Percentiles rank a stretch among this genome's conserved stretches.
phyloP scores from a whole-genome alignment of 2,329 filamentous ascomycete species.

The Scytalidium lignicola region DNA sequence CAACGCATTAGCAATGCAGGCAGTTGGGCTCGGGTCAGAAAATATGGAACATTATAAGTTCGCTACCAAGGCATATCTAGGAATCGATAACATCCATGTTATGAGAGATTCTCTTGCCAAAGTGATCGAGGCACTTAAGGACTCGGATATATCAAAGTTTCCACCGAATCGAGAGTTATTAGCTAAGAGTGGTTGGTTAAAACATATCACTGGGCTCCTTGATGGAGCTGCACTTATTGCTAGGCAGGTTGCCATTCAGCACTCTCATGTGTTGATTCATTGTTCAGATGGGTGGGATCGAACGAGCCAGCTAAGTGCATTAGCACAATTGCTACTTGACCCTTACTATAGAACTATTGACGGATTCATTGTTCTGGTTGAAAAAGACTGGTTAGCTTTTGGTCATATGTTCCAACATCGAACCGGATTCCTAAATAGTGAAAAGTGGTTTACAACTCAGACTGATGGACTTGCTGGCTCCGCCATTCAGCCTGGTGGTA shows the following conservation, averaged over 20 bases:
- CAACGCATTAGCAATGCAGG: constrained; percentile 92
- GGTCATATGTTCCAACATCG: constrained; percentile 96
- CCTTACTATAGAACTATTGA: constrained; percentile 93
- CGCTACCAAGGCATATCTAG: constrained; percentile 84
- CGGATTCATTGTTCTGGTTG: constrained; percentile 88
- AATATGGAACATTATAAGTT: constrained; percentile 98
- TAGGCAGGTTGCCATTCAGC: constrained; percentile 81
- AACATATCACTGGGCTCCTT: constrained; percentile 78
- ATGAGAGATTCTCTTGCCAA: constrained; percentile 90
- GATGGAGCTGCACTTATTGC: constrained; percentile 83
- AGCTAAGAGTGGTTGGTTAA: constrained; percentile 82
- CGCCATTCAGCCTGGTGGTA: constrained; percentile 55
- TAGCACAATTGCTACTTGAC: constrained; percentile 90
- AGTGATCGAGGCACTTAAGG: constrained; percentile 85
- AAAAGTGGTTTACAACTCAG: constrained; percentile 90
- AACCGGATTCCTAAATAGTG: constrained; percentile 80
- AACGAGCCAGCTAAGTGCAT: constrained; percentile 86
- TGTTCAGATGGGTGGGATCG: constrained; percentile 99
- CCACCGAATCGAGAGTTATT: constrained; percentile 78
- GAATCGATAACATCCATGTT: constrained; percentile 97
- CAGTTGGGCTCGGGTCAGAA: constrained; percentile 87
- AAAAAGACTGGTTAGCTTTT: constrained; percentile 98
- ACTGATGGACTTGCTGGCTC: constrained; percentile 69
- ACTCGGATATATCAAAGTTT: constrained; percentile 80
- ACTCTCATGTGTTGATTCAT: constrained; percentile 93